A percentile compares a stretch with the other conserved stretches of the same genome.
phyloP scores from a whole-genome alignment of 805 yeast genomes.

The Ogataea saltuana region DNA sequence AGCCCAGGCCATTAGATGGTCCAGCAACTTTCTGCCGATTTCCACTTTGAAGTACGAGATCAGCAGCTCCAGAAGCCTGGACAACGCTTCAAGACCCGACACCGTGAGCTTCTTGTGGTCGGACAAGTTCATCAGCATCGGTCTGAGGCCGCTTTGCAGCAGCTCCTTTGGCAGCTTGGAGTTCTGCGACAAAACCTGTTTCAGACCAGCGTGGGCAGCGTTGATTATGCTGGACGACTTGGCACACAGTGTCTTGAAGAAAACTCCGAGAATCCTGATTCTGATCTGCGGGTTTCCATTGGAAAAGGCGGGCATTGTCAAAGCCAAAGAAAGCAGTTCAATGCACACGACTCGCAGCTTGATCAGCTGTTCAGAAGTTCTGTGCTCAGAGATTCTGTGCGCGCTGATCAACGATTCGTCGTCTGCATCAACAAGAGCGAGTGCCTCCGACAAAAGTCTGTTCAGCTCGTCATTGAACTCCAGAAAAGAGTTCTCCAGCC shows the following conservation, averaged over 20 bases:
- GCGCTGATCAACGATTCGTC: conserved; percentile 92
- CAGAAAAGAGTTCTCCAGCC: conserved; percentile 76
- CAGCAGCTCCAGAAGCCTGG: conserved; percentile 78
- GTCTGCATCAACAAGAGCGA: conserved; percentile 95
- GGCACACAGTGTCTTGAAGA: conserved; percentile 88
- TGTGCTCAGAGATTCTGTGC: conserved; percentile 79
- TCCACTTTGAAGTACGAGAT: conserved; percentile 95
- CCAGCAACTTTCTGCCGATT: conserved; percentile 88
- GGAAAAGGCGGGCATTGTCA: conserved; percentile 81
- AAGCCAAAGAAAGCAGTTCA: conserved; percentile 73
- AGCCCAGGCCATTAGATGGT: conserved; percentile 96
- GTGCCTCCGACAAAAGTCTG: conserved; percentile 82
- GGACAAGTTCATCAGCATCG: conserved; percentile 91
- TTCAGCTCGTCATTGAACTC: conserved; percentile 87
- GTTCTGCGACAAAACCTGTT: conserved; percentile 79
- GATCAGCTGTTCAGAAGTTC: conserved; percentile 85
- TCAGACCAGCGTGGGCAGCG: conserved; percentile 89
- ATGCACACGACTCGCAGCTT: conserved; percentile 90
- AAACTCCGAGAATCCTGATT: conserved; percentile 85
- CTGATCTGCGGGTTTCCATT: conserved; percentile 65
- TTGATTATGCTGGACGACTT: conserved; percentile 84
- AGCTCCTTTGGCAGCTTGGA: conserved; percentile 90
- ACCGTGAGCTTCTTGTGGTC: conserved; percentile 91
- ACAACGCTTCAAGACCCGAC: conserved; percentile 87
- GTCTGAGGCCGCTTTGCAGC: conserved; percentile 91